Conservation (phyloP, 176 grass and related monocot genomes). For the Musa schizocarpa region DNA sequence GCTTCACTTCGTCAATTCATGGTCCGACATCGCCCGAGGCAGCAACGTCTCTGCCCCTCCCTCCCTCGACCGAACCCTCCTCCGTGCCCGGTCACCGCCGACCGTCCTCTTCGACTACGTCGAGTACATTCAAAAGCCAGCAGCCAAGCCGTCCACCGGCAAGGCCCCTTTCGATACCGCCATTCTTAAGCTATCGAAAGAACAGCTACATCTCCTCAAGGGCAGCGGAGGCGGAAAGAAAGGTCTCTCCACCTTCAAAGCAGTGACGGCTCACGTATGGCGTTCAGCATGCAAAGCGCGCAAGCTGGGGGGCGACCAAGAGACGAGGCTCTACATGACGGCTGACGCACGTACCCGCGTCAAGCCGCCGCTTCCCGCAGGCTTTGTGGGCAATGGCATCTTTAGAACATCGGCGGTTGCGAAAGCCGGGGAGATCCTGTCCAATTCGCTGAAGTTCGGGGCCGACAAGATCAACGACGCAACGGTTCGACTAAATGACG, state of each 20-base stretch:
- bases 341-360: constrained; percentile 58
- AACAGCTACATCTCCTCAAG: constrained; percentile 36
- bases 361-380: constrained; percentile 26
- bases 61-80: constrained; percentile 39
- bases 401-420: constrained; percentile 36
- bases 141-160: background rate
- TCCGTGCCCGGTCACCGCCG: constrained; percentile 32
- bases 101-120: constrained; percentile 35
- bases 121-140: constrained; percentile 35
- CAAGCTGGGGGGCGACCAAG: constrained; percentile 6
- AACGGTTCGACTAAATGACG: constrained; percentile 38
- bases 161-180: constrained; percentile 17
- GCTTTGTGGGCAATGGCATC: constrained; percentile 63
- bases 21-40: constrained; percentile 30
- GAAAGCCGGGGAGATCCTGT: constrained; percentile 31
- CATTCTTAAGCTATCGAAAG: constrained; percentile 31
- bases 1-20: constrained; percentile 44
- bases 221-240: constrained; percentile 16
- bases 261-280: constrained; percentile 53
- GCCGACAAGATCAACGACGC: constrained; percentile 24
- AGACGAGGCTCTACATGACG: constrained; percentile 55
- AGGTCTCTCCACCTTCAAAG: constrained; percentile 44
- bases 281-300: constrained; percentile 47
- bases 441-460: constrained; percentile 12
- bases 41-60: constrained; percentile 4